A percentile compares a stretch with the other conserved stretches of the same genome.
These are phyloP conservation scores for Arthrobotrys iridis DNA, from an alignment of 2,329 filamentous ascomycete genomes.

Conservation along the genomic window DNA sequence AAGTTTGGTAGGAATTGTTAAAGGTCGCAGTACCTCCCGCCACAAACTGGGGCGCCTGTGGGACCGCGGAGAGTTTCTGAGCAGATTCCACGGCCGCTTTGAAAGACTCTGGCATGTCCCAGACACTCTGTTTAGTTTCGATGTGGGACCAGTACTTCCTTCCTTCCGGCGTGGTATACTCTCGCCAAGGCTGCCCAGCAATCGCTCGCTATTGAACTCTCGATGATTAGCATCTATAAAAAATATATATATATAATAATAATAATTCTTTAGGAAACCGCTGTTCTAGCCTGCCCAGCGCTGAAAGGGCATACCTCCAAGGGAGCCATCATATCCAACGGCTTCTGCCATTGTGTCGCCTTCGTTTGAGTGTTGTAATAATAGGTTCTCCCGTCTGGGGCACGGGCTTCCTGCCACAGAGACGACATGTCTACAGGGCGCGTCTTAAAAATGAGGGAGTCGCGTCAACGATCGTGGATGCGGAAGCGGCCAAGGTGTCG, in stretches of 20 bases:
- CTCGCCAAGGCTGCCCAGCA: constrained; percentile 87
- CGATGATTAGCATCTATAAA: constrained; percentile 26
- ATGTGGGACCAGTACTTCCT: constrained; percentile 96
- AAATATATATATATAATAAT: no score
- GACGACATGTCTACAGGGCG: constrained; percentile 62
- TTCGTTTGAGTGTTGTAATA: constrained; percentile 91
- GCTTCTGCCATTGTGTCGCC: constrained; percentile 92
- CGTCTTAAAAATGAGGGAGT: constrained; percentile 21
- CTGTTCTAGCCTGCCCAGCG: constrained; percentile 1
- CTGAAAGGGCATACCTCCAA: constrained; percentile 71
- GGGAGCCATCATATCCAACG: constrained; percentile 83
- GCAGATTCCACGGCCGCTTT: constrained; percentile 74
- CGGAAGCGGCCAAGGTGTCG: not conserved
- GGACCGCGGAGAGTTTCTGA: constrained; percentile 53
- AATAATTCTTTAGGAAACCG: no score
- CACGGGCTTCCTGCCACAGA: constrained; percentile 83
- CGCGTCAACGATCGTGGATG: constrained; percentile 28
- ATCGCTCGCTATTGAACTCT: constrained; percentile 73
- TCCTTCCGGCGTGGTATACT: constrained; percentile 86
- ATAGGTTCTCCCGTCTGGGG: constrained; percentile 83
- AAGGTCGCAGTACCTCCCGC: constrained; percentile 67
- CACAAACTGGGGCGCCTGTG: constrained; percentile 66
- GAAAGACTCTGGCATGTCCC: constrained; percentile 89
- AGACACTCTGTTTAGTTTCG: constrained; percentile 89
- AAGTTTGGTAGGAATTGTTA: constrained; percentile 54